phyloP scores from a whole-genome alignment of 805 yeast species.

The Candida ortonii region DNA sequence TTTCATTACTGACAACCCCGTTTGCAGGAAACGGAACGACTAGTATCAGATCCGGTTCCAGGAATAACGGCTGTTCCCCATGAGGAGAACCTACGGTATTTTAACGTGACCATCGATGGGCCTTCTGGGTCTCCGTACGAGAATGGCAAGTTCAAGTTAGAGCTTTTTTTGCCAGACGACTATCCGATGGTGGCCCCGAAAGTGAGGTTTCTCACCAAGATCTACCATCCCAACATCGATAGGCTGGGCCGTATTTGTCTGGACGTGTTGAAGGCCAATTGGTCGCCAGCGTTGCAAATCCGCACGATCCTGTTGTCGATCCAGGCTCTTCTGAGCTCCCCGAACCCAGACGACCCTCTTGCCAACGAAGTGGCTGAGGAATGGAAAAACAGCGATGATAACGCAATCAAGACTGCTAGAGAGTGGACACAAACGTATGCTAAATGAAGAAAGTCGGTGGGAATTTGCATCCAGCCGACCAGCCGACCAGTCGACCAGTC shows the following conservation, averaged over 20 bases:
- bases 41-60: slow-evolving; percentile 92
- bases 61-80: slow-evolving; percentile 93
- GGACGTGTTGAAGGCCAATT: slow-evolving; percentile 89
- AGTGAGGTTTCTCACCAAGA: slow-evolving; percentile 87
- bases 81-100: slow-evolving; percentile 90
- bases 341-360: slow-evolving; percentile 96
- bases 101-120: slow-evolving; percentile 88
- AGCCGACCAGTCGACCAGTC: no score
- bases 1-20: neutral
- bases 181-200: slow-evolving; percentile 98
- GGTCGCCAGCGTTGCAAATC: slow-evolving; percentile 98
- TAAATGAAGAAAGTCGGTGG: slow-evolving; percentile 13
- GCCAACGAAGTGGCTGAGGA: slow-evolving; percentile 98
- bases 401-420: slow-evolving; percentile 76
- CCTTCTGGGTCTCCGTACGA: slow-evolving; percentile 92
- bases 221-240: slow-evolving; percentile 96
- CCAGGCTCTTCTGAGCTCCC: slow-evolving; percentile 92
- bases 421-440: slow-evolving; percentile 73
- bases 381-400: slow-evolving; percentile 83
- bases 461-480: no score
- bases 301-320: slow-evolving; percentile 87
- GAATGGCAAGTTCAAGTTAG: slow-evolving; percentile 72
- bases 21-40: slow-evolving; percentile 79
- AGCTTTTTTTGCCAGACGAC: slow-evolving; percentile 89
- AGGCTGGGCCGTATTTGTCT: slow-evolving; percentile 92